Conservation (phyloP, 176 grass and related monocot genomes). For the Aegilops speltoides region DNA sequence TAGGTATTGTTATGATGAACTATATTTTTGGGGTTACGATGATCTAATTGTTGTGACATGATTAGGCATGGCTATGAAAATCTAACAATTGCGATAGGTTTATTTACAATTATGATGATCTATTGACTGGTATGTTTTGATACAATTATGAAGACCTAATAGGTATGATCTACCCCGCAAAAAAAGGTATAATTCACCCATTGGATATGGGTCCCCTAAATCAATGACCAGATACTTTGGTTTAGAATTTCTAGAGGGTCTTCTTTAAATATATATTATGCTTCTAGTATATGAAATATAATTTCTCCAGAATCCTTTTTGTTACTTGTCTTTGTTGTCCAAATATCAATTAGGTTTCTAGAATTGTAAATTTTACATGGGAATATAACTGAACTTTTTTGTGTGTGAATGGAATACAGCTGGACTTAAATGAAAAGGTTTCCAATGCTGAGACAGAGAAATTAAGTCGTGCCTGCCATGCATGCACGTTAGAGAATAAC, state of each 20-base stretch:
- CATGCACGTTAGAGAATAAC: slow-evolving; percentile 16
- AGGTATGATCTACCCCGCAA: background rate
- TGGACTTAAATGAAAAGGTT: background rate
- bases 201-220: too few species aligned
- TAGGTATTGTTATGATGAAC: too few species aligned
- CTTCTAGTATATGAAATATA: too few species aligned
- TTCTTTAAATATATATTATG: too few species aligned
- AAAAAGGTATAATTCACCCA: too few species aligned
- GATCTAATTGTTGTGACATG: background rate
- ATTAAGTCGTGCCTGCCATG: slow-evolving; percentile 12
- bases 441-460: background rate
- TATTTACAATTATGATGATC: background rate
- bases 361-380: background rate
- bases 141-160: background rate
- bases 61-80: background rate
- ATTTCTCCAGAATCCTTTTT: too few species aligned
- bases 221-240: too few species aligned
- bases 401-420: background rate
- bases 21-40: background rate
- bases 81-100: background rate
- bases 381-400: background rate
- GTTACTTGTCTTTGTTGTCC: background rate
- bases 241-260: too few species aligned
- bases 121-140: too few species aligned
- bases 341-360: background rate